Conservation (phyloP, 345 rosid species). For the Salix koriyanagi region DNA sequence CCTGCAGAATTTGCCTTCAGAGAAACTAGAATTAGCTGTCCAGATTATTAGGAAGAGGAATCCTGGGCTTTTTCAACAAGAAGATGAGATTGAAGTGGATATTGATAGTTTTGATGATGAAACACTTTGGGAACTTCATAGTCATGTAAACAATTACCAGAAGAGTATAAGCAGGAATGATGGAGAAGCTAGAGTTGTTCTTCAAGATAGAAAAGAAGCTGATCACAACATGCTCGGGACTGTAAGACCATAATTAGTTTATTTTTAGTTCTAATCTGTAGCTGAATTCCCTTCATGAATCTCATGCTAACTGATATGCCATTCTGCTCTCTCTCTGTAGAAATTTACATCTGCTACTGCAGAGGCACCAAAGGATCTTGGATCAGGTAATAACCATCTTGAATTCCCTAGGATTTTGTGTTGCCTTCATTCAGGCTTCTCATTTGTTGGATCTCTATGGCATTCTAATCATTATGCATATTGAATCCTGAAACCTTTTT, state of each 20-base stretch:
- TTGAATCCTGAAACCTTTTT: conserved; percentile 2
- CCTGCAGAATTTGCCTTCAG: conserved; percentile 75
- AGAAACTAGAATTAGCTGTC: conserved; percentile 61
- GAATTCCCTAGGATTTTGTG: background rate
- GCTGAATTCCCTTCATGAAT: background rate
- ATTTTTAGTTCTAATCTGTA: background rate
- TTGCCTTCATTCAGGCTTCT: background rate
- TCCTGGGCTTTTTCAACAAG: conserved; percentile 60
- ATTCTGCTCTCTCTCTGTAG: conserved; percentile 25
- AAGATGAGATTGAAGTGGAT: conserved; percentile 90
- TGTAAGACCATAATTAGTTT: conserved; percentile 33
- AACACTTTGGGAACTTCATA: conserved; percentile 88
- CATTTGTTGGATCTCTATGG: background rate
- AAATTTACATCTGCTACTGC: conserved; percentile 15
- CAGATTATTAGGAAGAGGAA: conserved; percentile 81
- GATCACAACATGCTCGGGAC: conserved; percentile 33
- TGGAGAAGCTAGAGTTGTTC: no score
- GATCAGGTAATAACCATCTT: conserved; percentile 29
- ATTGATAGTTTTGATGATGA: conserved; percentile 72
- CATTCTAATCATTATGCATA: background rate
- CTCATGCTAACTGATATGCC: conserved; percentile 3
- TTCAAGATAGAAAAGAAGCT: background rate
- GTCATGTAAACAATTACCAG: conserved; percentile 46
- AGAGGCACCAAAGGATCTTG: conserved; percentile 26
- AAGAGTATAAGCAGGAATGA: conserved; percentile 36